Base-by-base conservation (phyloP, 805 yeast genomes). In the Monosporozyma solicola region DNA sequence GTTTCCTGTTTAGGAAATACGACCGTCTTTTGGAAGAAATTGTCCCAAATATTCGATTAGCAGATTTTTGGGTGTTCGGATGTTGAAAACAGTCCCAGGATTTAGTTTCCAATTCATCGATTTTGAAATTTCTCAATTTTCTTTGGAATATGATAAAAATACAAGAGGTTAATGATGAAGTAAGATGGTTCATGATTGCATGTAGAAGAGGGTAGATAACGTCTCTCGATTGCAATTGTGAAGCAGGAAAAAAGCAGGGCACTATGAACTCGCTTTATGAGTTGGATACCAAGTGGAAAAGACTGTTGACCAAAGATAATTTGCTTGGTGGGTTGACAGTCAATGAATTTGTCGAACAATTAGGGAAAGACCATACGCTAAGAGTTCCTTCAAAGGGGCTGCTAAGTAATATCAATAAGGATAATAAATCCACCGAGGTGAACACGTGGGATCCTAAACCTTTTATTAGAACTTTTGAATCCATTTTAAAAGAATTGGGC, bases 381-480 rank as follows among this genome's bases (percentile, higher is more conserved):
- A 57, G 58, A n/a, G 47, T 50, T 20, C 52, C 59, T 24, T 45
- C 54, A 15, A 33, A 41, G 27, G 52, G 48, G 39, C 16, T 50
- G 27, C 10, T 41, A 11, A 47, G 41, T 47, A 39, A 37, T 46
- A 10, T 31, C 15, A 29, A 15, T 24, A 15, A 9, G 2, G 39
- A 48, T 7, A 33, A 48, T 22, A 41, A 25, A 4, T 24, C 41
- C 11, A 22, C 16, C 4, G 54, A 47, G 5, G 41, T 22, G 1
- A 41, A 33, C 13, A 50, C 52, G 27, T 50, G 52, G 52, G 97
- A 94, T 63, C 97, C 98, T 1, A 89, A 88, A 62, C 98, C 98
- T 1, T 94, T 87, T 65, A 92, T 92, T 48, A 79, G 97, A 59
- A 88, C 96, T 0, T 91, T 94, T 67, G 97, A 92, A 65, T 82